Conservation (phyloP, 208 protist genomes). For the Porcisia deanei region DNA sequence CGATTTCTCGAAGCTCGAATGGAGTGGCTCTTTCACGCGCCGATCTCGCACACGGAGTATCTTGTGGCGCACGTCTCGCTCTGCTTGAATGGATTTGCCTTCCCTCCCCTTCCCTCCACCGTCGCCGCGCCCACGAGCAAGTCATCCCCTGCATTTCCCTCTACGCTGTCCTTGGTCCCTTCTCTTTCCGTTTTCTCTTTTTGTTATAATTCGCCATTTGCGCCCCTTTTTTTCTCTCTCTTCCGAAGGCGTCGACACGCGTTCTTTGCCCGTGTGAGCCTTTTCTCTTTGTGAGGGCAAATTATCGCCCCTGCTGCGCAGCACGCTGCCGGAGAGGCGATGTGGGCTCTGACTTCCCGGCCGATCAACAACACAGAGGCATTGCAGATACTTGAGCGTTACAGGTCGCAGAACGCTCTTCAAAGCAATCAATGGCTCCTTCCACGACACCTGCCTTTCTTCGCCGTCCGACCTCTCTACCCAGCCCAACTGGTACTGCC, state of each 20-base stretch:
- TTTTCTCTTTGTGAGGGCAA: too few species aligned
- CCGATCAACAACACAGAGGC: slow-evolving; percentile 32
- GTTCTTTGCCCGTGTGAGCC: neutral
- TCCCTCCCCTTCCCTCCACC: too few species aligned
- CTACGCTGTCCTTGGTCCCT: neutral
- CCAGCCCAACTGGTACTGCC: slow-evolving; percentile 32
- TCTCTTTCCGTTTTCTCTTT: neutral
- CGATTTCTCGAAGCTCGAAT: too few species aligned
- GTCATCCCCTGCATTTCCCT: neutral
- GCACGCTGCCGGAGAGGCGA: neutral
- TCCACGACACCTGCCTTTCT: slow-evolving; percentile 30
- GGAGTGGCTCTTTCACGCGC: too few species aligned
- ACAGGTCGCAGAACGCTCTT: slow-evolving; percentile 18
- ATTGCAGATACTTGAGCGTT: slow-evolving; percentile 19
- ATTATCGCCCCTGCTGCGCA: neutral
- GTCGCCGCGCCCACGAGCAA: too few species aligned
- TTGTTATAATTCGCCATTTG: neutral
- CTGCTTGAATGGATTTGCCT: too few species aligned
- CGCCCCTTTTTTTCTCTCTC: neutral
- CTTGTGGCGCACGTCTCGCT: too few species aligned
- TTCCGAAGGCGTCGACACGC: neutral
- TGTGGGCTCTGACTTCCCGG: slow-evolving; percentile 46
- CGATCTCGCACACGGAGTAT: too few species aligned
- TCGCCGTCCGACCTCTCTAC: slow-evolving; percentile 26
- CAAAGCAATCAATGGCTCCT: slow-evolving; percentile 52